A percentile compares a stretch with the other conserved stretches of the same genome.
phyloP scores from a whole-genome alignment of 164 flowering plant genomes.

The Chimonanthus salicifolius region DNA sequence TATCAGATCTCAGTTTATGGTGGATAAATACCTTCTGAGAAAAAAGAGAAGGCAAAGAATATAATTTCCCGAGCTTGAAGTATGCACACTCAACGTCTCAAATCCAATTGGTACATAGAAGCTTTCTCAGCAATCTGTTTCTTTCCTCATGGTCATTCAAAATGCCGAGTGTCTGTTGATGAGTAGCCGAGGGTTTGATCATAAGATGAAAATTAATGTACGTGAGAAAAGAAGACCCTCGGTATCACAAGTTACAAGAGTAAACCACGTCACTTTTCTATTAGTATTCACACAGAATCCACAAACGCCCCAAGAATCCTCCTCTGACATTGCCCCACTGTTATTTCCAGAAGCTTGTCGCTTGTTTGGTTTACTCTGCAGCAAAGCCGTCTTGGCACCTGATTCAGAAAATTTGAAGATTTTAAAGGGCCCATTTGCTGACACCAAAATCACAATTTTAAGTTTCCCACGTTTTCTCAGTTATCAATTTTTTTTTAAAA shows the following conservation, averaged over 20 bases:
- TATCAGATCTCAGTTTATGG: constrained; percentile 21
- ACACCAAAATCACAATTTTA: neutral
- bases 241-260: neutral
- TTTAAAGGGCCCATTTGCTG: neutral
- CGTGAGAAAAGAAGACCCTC: constrained; percentile 5
- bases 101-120: constrained; percentile 17
- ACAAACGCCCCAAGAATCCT: constrained; percentile 22
- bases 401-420: neutral
- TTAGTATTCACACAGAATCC: constrained; percentile 21
- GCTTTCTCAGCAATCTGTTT: constrained; percentile 9
- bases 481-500: no score
- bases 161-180: constrained; percentile 1
- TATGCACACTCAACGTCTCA: constrained; percentile 15
- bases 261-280: constrained; percentile 10
- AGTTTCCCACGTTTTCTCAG: neutral
- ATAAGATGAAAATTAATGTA: constrained; percentile 5
- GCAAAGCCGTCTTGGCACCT: constrained; percentile 53
- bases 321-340: constrained; percentile 45
- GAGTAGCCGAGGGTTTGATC: neutral
- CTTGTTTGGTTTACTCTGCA: constrained; percentile 36
- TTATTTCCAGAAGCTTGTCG: constrained; percentile 28
- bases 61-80: constrained; percentile 11
- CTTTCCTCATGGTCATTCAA: neutral
- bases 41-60: constrained; percentile 32
- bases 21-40: constrained; percentile 26